These are phyloP conservation scores for Yarrowia porcina DNA, from an alignment of 805 yeast species.

Conservation along the genomic window DNA sequence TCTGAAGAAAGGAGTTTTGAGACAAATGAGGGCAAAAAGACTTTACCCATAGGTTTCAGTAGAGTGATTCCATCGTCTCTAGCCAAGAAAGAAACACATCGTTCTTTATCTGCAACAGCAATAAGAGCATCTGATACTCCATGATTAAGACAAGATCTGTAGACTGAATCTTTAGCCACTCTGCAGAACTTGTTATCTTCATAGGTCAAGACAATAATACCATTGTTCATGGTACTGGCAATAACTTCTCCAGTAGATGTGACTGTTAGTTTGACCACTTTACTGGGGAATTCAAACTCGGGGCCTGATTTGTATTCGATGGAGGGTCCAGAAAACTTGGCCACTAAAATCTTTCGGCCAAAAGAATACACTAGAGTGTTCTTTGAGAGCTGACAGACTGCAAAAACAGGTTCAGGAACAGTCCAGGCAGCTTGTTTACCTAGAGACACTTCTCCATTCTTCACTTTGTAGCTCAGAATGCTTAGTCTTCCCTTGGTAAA, in stretches of 20 bases:
- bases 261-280: conserved; percentile 3
- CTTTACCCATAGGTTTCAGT: conserved; percentile 4
- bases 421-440: conserved; percentile 25
- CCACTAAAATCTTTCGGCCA: not conserved
- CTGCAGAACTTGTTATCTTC: not conserved
- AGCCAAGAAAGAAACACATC: conserved; percentile 7
- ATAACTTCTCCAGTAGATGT: not conserved
- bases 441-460: conserved; percentile 1
- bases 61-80: not conserved
- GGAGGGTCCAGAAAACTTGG: not conserved
- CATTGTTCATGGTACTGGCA: conserved; percentile 17
- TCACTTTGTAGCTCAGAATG: conserved; percentile 7
- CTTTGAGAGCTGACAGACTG: not conserved
- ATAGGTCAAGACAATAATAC: not conserved
- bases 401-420: conserved; percentile 12
- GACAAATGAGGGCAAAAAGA: conserved; percentile 1
- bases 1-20: not conserved
- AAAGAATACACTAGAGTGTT: conserved; percentile 1
- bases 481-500: not conserved
- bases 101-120: conserved; percentile 17
- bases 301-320: conserved; percentile 14
- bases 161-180: conserved; percentile 3
- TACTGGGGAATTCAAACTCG: conserved; percentile 14
- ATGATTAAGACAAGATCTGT: conserved; percentile 4
- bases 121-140: not conserved